Conservation (phyloP, 306 rosid genomes). For the Rosa rugosa region DNA sequence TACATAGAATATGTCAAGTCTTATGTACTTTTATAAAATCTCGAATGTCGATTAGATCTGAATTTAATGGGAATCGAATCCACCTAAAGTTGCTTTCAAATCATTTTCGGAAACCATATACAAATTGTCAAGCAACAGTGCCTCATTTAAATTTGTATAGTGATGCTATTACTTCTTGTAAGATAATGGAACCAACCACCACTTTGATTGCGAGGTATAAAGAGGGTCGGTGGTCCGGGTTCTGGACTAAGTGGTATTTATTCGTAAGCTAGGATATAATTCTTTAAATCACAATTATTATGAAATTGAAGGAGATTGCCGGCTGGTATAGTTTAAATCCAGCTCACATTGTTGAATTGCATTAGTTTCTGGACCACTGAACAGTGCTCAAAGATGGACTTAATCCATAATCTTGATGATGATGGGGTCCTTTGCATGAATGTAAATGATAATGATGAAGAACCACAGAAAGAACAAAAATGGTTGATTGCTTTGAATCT, state of each 20-base stretch:
- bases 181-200: neutral
- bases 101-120: neutral
- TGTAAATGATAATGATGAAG: neutral
- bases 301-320: neutral
- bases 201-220: neutral
- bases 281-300: neutral
- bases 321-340: constrained; percentile 1
- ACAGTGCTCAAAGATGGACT: neutral
- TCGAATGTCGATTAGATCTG: neutral
- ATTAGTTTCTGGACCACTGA: neutral
- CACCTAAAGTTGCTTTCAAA: neutral
- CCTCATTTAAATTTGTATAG: neutral
- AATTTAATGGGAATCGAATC: neutral
- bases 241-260: neutral
- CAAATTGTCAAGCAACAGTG: neutral
- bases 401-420: neutral
- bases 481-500: neutral
- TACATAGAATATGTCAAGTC: no score
- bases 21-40: no score
- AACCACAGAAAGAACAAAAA: neutral
- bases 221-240: neutral
- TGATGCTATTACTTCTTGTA: neutral
- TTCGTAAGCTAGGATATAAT: neutral
- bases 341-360: neutral
- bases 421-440: neutral